Evolutionary conservation across 139 green algal genomes (phyloP), one percentile per base, ranked within the genome.

Genomic region (Pleodorina starrii): DNA sequence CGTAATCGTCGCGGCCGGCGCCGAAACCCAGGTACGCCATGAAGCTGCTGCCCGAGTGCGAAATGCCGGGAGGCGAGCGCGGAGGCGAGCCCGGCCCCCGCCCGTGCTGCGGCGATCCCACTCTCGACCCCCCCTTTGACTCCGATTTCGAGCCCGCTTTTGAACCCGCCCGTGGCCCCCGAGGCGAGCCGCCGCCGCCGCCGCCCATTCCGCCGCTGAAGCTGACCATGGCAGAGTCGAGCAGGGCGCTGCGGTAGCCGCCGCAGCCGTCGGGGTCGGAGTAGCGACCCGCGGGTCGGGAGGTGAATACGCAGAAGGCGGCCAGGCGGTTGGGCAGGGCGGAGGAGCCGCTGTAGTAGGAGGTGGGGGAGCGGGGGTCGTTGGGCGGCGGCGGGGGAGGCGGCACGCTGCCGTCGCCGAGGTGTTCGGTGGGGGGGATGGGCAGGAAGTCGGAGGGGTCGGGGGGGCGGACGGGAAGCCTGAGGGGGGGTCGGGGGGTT

Each of bases 171-270:
- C n/a, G n/a, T n/a, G n/a, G n/a, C n/a, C n/a, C n/a, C n/a, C n/a
- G n/a, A n/a, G n/a, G n/a, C n/a, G n/a, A n/a, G n/a, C n/a, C n/a
- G n/a, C n/a, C n/a, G n/a, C n/a, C n/a, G n/a, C n/a, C n/a, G n/a
- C n/a, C n/a, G n/a, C n/a, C 40, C 72, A 80, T 14, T 14, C 73
- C 75, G n/a, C 76, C 76, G 46, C 76, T 84, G 76, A 71, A 27
- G n/a, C 50, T 84, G 35, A 71, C 76, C 3, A 29, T 40, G 75
- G 75, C 32, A 5, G 32, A 27, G 27, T 46, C 69, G 32, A 83
- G 75, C n/a, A 36, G 12, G 44, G 38, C 46, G 74, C 44, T 51
- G 19, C 29, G 23, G 74, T 40, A 66, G 74, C 27, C 21, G 43
- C 42, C 42, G 60, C n/a, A n/a, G n/a, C n/a, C n/a, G n/a, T n/a